phyloP scores from a whole-genome alignment of 345 rosid genomes.

The rapeseed (Brassica napus) region Da-Ae NC_063449.1:44953501-44954000 shows the following conservation, averaged over 20 bases:
- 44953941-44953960: too few species aligned
- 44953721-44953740: too few species aligned
- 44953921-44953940: too few species aligned
- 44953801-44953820: slow-evolving; percentile 24
- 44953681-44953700: not conserved
- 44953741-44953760: not conserved
- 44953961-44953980: too few species aligned
- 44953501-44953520: not conserved
- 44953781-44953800: too few species aligned
- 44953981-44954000: too few species aligned
- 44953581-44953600: not conserved
- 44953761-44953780: not conserved
- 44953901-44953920: too few species aligned
- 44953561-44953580: not conserved
- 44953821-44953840: slow-evolving; percentile 40
- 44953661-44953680: slow-evolving; percentile 10
- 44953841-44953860: slow-evolving; percentile 13
- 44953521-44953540: not conserved
- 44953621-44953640: too few species aligned
- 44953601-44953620: not conserved
- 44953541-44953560: not conserved
- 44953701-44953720: not conserved
- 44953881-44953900: slow-evolving; percentile 19
- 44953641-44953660: not conserved
- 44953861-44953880: slow-evolving; percentile 32